Percentiles rank a stretch among this genome's conserved stretches.
phyloP scores from a whole-genome alignment of 129 eudicot species.

The Daucus carota region DNA sequence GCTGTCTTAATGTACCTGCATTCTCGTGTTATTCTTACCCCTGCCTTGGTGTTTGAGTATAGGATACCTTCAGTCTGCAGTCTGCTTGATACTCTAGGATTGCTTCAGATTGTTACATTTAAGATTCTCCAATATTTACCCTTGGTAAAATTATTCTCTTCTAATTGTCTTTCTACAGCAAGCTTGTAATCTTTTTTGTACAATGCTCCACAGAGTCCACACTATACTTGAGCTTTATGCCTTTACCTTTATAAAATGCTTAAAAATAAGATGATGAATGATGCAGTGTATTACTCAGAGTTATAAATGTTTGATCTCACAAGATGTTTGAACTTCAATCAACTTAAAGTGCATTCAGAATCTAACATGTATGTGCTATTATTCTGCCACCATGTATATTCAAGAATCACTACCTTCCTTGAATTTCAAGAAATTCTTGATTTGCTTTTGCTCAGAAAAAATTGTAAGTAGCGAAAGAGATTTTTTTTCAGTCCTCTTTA shows the following conservation, averaged over 20 bases:
- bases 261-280: not conserved
- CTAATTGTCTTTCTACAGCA: not conserved
- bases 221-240: not conserved
- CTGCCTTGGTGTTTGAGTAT: not conserved
- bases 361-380: not conserved
- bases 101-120: not conserved
- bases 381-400: not conserved
- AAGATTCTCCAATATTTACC: not conserved
- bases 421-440: slow-evolving; percentile 17
- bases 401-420: slow-evolving; percentile 32
- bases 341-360: not conserved
- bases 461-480: not conserved
- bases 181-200: not conserved
- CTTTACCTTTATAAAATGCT: not conserved
- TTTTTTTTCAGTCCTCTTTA: not conserved
- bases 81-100: not conserved
- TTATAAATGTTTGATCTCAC: not conserved
- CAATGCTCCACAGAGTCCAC: too few species aligned
- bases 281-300: not conserved
- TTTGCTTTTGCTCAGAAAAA: not conserved
- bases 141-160: not conserved
- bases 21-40: not conserved
- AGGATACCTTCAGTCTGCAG: not conserved
- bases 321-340: not conserved
- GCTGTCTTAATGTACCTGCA: not conserved